Evolutionary conservation across 2,329 filamentous ascomycete genomes (phyloP), one percentile per base, ranked within the genome.

Genomic region (Colletotrichum sp.): DNA sequence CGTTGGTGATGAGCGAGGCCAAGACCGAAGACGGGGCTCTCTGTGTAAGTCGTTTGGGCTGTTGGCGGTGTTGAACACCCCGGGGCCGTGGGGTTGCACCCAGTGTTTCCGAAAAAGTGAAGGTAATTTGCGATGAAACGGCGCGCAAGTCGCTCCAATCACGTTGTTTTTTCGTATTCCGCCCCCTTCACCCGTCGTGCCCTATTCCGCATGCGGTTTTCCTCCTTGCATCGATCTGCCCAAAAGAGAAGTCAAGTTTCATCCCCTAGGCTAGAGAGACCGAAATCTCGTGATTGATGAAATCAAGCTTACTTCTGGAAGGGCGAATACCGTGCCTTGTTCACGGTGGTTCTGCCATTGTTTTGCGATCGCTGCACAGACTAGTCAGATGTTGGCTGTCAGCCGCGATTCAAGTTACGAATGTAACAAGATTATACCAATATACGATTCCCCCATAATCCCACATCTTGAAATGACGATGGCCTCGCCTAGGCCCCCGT

Each of bases 151-250:
- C 36, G 32, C 57, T 48, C 64, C 22, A 64, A 52, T 65, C 70
- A 75, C 8, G n/a, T 22, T 28, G 8, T 13, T 32, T 28, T 19
- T 27, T 64, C 30, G 27, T 39, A 39, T 64, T 32, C 60, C 32
- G 12, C 27, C 11, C 34, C 48, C 44, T 59, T 30, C 19, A 22
- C n/a, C n/a, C n/a, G 6, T 27, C 16, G 15, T 34, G 44, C 39
- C 55, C 28, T 44, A 57, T 48, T 32, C 66, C 44, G n/a, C 44
- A 52, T 52, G 44, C n/a, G 44, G 67, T 70, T 28, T 19, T 25
- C 16, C 55, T 71, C 72, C 68, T 60, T 71, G 66, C 59, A 74
- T 60, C 72, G 59, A 74, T 70, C 32, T 70, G 27, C 44, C 72
- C 19, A 70, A 55, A 72, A 27, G 60, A 15, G 34, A 8, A 52